Percentiles rank a stretch among this genome's conserved stretches.
phyloP scores from a whole-genome alignment of 192 early-diverging fungal species.

The Rhizoclosmatium sp. region DNA sequence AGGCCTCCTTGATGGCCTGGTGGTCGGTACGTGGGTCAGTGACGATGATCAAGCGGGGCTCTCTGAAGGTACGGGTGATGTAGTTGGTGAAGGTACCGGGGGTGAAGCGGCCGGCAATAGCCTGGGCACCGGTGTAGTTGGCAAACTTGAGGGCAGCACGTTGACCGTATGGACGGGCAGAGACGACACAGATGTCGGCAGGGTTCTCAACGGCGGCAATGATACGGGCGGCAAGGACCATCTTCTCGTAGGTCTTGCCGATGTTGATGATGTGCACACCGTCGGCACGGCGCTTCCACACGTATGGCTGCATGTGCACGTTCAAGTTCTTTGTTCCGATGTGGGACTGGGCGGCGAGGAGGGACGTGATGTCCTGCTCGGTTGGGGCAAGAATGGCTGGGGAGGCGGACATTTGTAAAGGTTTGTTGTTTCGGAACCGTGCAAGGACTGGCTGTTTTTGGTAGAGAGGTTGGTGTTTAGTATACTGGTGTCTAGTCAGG shows the following conservation, averaged over 20 bases:
- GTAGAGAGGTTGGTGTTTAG: neutral
- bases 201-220: slow-evolving; percentile 99
- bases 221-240: slow-evolving; percentile 97
- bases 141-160: slow-evolving; percentile 99
- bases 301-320: slow-evolving; percentile 93
- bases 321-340: slow-evolving; percentile 98
- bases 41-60: slow-evolving; percentile 97
- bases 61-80: slow-evolving; percentile 99
- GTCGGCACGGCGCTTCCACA: slow-evolving; percentile 97
- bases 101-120: slow-evolving; percentile 99
- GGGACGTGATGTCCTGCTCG: slow-evolving; percentile 92
- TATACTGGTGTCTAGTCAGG: neutral
- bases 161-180: slow-evolving; percentile 96
- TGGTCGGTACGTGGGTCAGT: slow-evolving; percentile 98
- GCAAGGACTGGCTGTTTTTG: neutral
- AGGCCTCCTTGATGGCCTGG: slow-evolving; percentile 98
- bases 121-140: slow-evolving; percentile 97
- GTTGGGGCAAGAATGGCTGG: slow-evolving; percentile 77
- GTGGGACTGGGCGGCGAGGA: slow-evolving; percentile 97
- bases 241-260: slow-evolving; percentile 99
- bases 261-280: slow-evolving; percentile 99
- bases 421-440: neutral
- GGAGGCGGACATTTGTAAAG: slow-evolving; percentile 24
- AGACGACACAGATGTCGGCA: slow-evolving; percentile 96
- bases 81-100: slow-evolving; percentile 99